Base-by-base conservation (phyloP, 352 stramenopile species). In the Sclerospora graminicola region DNA sequence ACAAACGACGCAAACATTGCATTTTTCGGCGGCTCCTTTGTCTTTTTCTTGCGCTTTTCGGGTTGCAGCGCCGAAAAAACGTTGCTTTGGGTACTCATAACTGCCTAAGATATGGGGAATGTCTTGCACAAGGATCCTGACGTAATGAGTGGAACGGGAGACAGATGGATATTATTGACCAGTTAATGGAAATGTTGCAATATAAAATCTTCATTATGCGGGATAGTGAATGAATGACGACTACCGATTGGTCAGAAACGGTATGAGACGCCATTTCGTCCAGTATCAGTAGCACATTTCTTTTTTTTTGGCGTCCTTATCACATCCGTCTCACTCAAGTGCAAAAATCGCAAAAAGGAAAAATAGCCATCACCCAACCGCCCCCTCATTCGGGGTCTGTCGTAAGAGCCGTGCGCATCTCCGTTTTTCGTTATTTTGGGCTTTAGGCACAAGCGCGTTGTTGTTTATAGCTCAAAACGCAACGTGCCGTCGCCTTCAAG, bases 1-100 rank as follows among this genome's bases (percentile, higher is more conserved):
- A 87, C 70, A 32, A 90, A 90, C 19, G 76, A 82, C 16, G 78
- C 77, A 36, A 82, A 76, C 31, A 62, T 66, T 40, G 69, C 73
- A 43, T 68, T 71, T 23, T 71, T 62, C 30, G 57, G 30, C 45
- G 57, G 39, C 51, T 73, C 62, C 4, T 41, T 54, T 33, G 51
- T 57, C 46, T 63, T 65, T 36, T 77, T 83, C 60, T 79, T 73
- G 58, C 87, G 73, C 51, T 82, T 88, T 35, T 85, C 74, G 21
- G 56, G 59, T 55, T 69, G 61, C 42, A 81, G 56, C 44, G 69
- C 72, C 39, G 53, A 54, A 30, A 71, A 71, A 13, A 67, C 61
- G 54, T 71, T 71, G 47, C 53, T 53, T 41, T 60, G 60, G 36
- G 57, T 41, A 40, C 53, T 55, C 45, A 65, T 63, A 11, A 2